Conservation (phyloP, 768 basidiomycete genomes). For the Suillus subaureus region DNA sequence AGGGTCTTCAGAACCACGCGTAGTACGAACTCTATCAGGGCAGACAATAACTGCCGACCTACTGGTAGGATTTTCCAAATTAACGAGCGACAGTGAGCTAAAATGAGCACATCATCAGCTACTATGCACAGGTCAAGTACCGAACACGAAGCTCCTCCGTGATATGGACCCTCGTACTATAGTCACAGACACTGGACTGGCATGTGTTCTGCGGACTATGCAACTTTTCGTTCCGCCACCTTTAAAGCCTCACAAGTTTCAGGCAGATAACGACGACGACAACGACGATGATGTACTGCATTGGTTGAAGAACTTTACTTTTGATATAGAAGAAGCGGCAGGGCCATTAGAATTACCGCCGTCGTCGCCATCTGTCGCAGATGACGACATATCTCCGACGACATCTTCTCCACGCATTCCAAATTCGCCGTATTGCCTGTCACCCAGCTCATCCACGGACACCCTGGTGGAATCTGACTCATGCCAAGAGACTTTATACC, state of each 20-base stretch:
- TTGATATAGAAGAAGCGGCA: neutral
- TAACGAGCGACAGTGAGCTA: neutral
- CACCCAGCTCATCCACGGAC: constrained; percentile 12
- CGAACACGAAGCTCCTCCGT: constrained; percentile 52
- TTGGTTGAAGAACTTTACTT: neutral
- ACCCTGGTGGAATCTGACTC: constrained; percentile 15
- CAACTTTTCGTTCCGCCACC: constrained; percentile 31
- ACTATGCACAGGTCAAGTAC: constrained; percentile 61
- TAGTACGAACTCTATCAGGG: constrained; percentile 52
- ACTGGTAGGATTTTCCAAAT: constrained; percentile 37
- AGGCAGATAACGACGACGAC: neutral
- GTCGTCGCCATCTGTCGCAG: too few relatives aligned
- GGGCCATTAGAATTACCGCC: neutral
- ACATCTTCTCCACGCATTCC: constrained; percentile 10
- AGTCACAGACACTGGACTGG: constrained; percentile 39
- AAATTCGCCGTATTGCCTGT: constrained; percentile 9
- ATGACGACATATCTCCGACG: neutral
- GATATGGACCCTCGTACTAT: constrained; percentile 45
- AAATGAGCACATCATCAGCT: constrained; percentile 38
- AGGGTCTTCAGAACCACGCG: constrained; percentile 9
- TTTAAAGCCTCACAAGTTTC: neutral
- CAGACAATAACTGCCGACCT: constrained; percentile 54
- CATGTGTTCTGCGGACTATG: constrained; percentile 52
- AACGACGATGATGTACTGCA: neutral
- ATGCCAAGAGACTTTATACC: constrained; percentile 37